These are phyloP conservation scores for Arthroderma sp. DNA, from an alignment of 2,329 filamentous ascomycete species.

Conservation along the genomic window DNA sequence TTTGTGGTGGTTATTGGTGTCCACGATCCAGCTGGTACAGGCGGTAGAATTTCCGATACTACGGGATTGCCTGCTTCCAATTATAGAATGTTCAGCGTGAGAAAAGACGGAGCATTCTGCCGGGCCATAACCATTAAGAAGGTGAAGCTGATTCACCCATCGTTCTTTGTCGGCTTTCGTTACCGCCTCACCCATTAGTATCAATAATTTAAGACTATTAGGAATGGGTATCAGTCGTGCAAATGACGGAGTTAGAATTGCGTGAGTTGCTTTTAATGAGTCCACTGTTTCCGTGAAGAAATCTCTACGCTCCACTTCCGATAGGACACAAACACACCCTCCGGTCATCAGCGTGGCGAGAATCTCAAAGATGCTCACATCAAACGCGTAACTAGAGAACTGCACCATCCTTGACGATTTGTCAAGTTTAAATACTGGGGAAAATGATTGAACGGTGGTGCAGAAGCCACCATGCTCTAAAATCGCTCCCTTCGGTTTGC, in stretches of 20 bases:
- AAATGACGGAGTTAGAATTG: conserved; percentile 47
- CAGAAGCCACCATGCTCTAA: not conserved
- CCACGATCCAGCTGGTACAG: conserved; percentile 13
- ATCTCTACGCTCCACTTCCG: conserved; percentile 34
- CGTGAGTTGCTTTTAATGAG: conserved; percentile 39
- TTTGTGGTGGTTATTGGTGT: conserved; percentile 9
- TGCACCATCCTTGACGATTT: conserved; percentile 43
- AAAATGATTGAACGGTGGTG: not conserved
- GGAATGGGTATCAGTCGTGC: conserved; percentile 36
- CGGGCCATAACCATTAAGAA: conserved; percentile 25
- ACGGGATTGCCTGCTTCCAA: not conserved
- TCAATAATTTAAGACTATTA: conserved; percentile 23
- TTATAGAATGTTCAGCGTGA: not conserved
- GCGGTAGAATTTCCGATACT: not conserved
- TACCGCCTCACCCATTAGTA: conserved; percentile 18
- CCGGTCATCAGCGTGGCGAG: conserved; percentile 37
- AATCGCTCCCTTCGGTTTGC: conserved; percentile 3
- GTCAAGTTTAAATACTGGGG: not conserved
- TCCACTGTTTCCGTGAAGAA: conserved; percentile 39
- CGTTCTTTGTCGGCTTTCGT: conserved; percentile 12
- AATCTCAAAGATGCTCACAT: conserved; percentile 1
- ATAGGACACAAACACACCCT: conserved; percentile 47
- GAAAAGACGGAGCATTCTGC: conserved; percentile 5
- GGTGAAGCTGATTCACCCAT: conserved; percentile 17
- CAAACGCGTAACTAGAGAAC: conserved; percentile 17